Evolutionary conservation across 1,284 basidiomycete species (phyloP).

Genomic region (Malassezia vespertilionis): DNA sequence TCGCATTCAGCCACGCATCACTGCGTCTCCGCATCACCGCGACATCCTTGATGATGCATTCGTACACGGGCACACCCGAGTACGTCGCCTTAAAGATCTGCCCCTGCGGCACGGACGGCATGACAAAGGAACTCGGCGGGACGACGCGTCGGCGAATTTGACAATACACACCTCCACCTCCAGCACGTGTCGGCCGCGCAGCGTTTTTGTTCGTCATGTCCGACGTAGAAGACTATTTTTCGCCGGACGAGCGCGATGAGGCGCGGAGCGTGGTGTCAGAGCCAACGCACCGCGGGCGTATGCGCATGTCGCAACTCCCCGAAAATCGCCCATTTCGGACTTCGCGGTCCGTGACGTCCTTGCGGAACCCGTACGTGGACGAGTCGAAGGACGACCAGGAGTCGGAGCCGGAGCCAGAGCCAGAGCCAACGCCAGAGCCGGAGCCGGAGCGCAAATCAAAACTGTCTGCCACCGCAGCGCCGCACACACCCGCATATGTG

Average conservation of each 20-base stretch:
- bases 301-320: conserved; percentile 14
- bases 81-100: conserved; percentile 47
- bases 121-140: background rate
- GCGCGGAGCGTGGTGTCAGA: conserved; percentile 15
- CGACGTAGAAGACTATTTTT: conserved; percentile 18
- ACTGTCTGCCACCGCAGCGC: conserved; percentile 10
- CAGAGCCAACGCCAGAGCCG: background rate
- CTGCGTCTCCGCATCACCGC: conserved; percentile 93
- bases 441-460: conserved; percentile 5
- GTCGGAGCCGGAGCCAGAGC: background rate
- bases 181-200: conserved; percentile 4
- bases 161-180: conserved; percentile 6
- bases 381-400: conserved; percentile 3
- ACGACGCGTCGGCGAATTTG: background rate
- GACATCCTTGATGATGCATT: conserved; percentile 49
- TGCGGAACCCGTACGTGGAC: conserved; percentile 10
- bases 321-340: conserved; percentile 1
- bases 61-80: conserved; percentile 50
- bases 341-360: conserved; percentile 10
- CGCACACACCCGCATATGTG: conserved; percentile 11
- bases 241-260: conserved; percentile 10
- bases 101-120: conserved; percentile 15
- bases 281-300: conserved; percentile 13
- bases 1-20: conserved; percentile 92
- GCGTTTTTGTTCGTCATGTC: conserved; percentile 9